Evolutionary conservation across 768 basidiomycete genomes (phyloP).

Genomic region (Pisolithus tinctorius): DNA sequence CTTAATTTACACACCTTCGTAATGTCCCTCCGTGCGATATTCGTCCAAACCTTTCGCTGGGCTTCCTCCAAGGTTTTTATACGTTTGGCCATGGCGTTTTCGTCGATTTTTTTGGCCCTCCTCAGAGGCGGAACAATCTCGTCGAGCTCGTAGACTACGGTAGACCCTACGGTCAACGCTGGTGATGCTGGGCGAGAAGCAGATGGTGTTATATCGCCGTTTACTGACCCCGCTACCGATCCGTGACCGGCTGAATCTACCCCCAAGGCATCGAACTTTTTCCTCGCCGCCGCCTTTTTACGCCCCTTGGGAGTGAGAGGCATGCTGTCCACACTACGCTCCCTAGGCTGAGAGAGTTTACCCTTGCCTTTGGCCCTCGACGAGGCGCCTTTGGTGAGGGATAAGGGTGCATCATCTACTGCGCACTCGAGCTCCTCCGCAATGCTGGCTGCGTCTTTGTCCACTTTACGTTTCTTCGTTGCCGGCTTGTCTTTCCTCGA

Average conservation of each 20-base stretch:
- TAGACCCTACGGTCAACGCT: slow-evolving; percentile 42
- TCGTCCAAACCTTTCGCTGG: slow-evolving; percentile 86
- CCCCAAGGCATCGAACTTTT: slow-evolving; percentile 46
- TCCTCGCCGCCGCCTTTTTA: slow-evolving; percentile 51
- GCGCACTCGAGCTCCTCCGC: slow-evolving; percentile 47
- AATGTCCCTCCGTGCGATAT: slow-evolving; percentile 78
- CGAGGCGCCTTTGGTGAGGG: slow-evolving; percentile 23
- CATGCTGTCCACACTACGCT: slow-evolving; percentile 54
- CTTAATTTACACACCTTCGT: slow-evolving; percentile 51
- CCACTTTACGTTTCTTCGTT: slow-evolving; percentile 59
- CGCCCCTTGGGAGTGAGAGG: slow-evolving; percentile 41
- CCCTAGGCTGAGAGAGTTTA: slow-evolving; percentile 41
- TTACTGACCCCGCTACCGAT: slow-evolving; percentile 44
- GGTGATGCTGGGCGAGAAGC: slow-evolving; percentile 71
- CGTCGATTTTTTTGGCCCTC: slow-evolving; percentile 74
- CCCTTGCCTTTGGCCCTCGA: slow-evolving; percentile 45
- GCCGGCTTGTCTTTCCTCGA: slow-evolving; percentile 37
- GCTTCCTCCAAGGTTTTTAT: slow-evolving; percentile 74
- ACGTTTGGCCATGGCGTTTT: slow-evolving; percentile 63
- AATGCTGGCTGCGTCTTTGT: slow-evolving; percentile 31
- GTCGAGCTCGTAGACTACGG: slow-evolving; percentile 66
- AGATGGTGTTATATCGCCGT: slow-evolving; percentile 66
- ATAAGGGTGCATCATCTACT: slow-evolving; percentile 31
- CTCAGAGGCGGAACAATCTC: slow-evolving; percentile 64
- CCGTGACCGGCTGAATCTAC: slow-evolving; percentile 47